Evolutionary conservation across 495 filamentous ascomycete genomes (phyloP), one percentile per base, ranked within the genome.

Genomic region (Xylaria curta): DNA sequence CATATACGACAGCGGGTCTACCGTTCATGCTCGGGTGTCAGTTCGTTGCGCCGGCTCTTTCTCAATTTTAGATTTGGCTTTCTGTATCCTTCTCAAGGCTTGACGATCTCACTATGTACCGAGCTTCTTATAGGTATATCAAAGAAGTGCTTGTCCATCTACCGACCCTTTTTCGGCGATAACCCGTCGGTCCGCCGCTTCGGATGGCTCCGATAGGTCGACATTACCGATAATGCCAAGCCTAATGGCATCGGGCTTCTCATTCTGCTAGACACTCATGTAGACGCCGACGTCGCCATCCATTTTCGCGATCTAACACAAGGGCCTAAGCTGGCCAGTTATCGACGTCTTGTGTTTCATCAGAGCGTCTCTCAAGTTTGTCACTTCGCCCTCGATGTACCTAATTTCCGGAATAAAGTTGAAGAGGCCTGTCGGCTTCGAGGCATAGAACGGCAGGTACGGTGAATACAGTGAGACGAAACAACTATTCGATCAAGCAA

Each of bases 221-320:
- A 36, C 19, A 21, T 60, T 17, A 10, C 42, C 47, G 53, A 44
- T 53, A 15, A 8, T n/a, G 62, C 62, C 62, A 65, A 65, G 62
- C 24, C 62, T 42, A 17, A 49, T 49, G 62, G 5, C 59, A 70
- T 68, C 67, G 73, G 68, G 68, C 82, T 91, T 73, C 81, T 86
- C 73, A 84, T 92, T 72, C 81, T 92, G 72, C 89, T 88, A 36
- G 90, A 92, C 78, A 92, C 90, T 1, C 89, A 28, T n/a, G n/a
- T n/a, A n/a, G n/a, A 78, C 64, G 84, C 84, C 61, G 88, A 95
- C 78, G 84, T 95, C 53, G 83, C 90, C 12, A 85, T 96, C 19
- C 93, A 94, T 78, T 91, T 89, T 72, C 92, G 92, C 53, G 92
- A 95, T 78, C 77, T 95, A 28, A 95, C 92, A 10, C 85, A 87